Percentiles rank a stretch among this genome's conserved stretches.
These are phyloP conservation scores for Stylosanthes scabra DNA, from an alignment of 331 rosid species.

Conservation along the genomic window DNA sequence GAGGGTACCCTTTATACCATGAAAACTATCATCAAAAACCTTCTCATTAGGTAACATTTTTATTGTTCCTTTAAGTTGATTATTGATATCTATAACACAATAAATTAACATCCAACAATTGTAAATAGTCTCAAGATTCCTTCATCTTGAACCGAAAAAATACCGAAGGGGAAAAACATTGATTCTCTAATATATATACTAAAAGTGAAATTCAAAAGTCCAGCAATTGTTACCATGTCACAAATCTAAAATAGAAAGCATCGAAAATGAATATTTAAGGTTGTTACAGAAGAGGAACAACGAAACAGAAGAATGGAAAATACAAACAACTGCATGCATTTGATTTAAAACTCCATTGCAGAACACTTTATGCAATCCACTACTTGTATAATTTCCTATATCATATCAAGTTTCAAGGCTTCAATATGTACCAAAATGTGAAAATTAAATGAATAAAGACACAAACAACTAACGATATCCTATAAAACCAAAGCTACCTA, in stretches of 20 bases:
- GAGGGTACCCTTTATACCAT: too few species aligned
- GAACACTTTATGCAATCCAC: conserved; percentile 94
- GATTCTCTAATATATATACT: too few species aligned
- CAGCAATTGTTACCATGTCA: conserved; percentile 98
- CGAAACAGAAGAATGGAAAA: conserved; percentile 26
- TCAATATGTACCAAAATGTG: conserved; percentile 16
- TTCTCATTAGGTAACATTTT: too few species aligned
- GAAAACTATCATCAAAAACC: too few species aligned
- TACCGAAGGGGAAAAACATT: too few species aligned
- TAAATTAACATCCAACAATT: too few species aligned
- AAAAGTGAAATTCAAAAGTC: conserved; percentile 88
- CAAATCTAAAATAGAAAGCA: conserved; percentile 73
- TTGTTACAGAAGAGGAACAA: conserved; percentile 13
- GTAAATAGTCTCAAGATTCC: too few species aligned
- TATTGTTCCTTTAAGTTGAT: too few species aligned
- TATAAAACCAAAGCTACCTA: conserved; percentile 5
- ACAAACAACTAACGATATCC: conserved; percentile 3
- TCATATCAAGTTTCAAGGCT: conserved; percentile 35
- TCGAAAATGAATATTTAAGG: conserved; percentile 44
- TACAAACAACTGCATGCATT: conserved; percentile 98
- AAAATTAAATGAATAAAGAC: conserved; percentile 22
- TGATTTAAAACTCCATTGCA: conserved; percentile 99
- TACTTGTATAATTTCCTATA: conserved; percentile 96
- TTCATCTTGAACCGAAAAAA: too few species aligned
- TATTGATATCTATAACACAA: too few species aligned